Evolutionary conservation across 345 rosid genomes (phyloP), one percentile per base, ranked within the genome.

Genomic region (Chamaenerion angustifolium): DNA sequence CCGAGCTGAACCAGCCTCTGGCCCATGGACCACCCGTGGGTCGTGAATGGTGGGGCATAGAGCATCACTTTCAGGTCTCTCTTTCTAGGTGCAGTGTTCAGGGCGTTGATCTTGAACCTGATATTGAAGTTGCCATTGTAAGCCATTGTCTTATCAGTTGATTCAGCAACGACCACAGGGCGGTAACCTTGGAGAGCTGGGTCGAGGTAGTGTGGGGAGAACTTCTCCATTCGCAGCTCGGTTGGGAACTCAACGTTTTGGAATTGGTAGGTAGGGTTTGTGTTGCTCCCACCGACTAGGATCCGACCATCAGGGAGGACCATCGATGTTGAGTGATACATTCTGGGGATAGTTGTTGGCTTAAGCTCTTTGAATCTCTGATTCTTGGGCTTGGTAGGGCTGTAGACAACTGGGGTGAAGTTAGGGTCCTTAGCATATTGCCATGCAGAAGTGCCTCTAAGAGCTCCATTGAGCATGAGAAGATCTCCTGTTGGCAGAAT

Each of bases 401-500:
- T 59, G 64, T 83, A 83, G 16, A 82, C 42, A 37, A 71, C 61
- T 0, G 95, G 98, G 16, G 21, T 13, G n/a, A 66, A 54, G 55
- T 78, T 83, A 0, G 96, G 95, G 17, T 82, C 85, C 6, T 77
- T 66, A 0, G 89, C 96, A 1, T 60, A 70, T 11, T 62, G 65
- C 93, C 89, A 92, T 0, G 89, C 96, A 0, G 95, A 70, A 23
- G 80, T 61, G 2, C 96, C 96, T 11, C 57, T 47, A 56, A 69
- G 56, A n/a, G 79, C 96, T 3, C 98, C 98, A 13, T 82, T 87
- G 1, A 92, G 49, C 13, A 87, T 35, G 11, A 92, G 71, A 6
- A 82, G 48, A 14, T 84, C 93, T 25, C 87, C 98, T 0, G 68
- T 76, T 0, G 98, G 95, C 45, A 92, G 80, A 56, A 78, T 40